Percentiles rank a stretch among this genome's conserved stretches.
Evolutionary conservation across 345 rosid species (phyloP).

Genomic region (Trapa bicornis): DNA sequence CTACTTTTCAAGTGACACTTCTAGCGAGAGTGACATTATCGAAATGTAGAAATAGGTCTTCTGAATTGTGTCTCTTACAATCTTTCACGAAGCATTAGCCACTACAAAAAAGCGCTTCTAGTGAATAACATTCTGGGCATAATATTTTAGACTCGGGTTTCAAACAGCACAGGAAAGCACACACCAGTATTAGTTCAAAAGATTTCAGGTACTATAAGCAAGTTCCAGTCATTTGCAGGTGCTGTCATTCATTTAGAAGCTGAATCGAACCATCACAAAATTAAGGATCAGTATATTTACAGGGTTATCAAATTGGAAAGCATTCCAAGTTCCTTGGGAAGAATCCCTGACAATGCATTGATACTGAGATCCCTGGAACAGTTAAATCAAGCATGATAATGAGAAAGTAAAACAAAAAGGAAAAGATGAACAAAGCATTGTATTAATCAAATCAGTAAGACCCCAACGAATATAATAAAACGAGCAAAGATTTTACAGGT

Average conservation of each 20-base stretch:
- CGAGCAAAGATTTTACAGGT: constrained; percentile 27
- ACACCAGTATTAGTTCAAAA: background rate
- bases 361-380: constrained; percentile 30
- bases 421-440: background rate
- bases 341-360: constrained; percentile 26
- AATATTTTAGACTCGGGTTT: background rate
- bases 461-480: background rate
- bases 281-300: constrained; percentile 17
- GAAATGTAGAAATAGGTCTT: too few relatives aligned
- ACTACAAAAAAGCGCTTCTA: background rate
- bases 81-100: background rate
- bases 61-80: background rate
- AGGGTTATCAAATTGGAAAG: constrained; percentile 14
- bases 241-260: too few relatives aligned
- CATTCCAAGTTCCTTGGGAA: constrained; percentile 29
- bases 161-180: background rate
- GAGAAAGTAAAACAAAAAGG: background rate
- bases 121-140: too few relatives aligned
- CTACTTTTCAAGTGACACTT: too few relatives aligned
- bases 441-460: background rate
- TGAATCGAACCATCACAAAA: background rate
- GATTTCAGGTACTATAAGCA: too few relatives aligned
- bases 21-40: too few relatives aligned
- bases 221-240: too few relatives aligned
- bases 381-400: constrained; percentile 13